Evolutionary conservation across 2,329 filamentous ascomycete species (phyloP).

Genomic region (Botrytis tulipae): DNA sequence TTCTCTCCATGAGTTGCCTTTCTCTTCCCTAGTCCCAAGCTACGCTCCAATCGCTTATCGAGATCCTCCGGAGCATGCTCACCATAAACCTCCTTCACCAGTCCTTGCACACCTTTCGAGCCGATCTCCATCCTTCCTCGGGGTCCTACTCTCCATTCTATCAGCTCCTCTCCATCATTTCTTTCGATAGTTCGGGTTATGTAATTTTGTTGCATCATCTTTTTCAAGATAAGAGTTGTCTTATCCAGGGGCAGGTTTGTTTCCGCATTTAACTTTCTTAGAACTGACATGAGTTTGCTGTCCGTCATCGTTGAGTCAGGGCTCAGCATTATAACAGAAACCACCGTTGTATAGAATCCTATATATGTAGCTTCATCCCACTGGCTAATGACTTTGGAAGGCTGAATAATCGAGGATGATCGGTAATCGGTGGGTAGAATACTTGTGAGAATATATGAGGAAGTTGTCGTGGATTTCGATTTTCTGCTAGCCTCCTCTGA

Average conservation of each 20-base stretch:
- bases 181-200: conserved; percentile 71
- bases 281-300: conserved; percentile 71
- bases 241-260: conserved; percentile 69
- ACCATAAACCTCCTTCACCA: conserved; percentile 64
- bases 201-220: conserved; percentile 80
- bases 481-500: conserved; percentile 39
- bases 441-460: conserved; percentile 76
- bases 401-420: conserved; percentile 63
- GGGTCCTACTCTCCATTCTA: conserved; percentile 82
- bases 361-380: conserved; percentile 76
- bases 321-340: conserved; percentile 73
- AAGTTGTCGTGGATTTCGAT: conserved; percentile 52
- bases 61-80: conserved; percentile 51
- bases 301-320: conserved; percentile 70
- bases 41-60: conserved; percentile 59
- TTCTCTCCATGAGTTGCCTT: conserved; percentile 24
- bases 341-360: conserved; percentile 75
- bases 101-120: conserved; percentile 67
- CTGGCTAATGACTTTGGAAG: conserved; percentile 62
- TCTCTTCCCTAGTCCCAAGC: conserved; percentile 52
- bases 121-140: conserved; percentile 84
- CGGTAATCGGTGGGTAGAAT: conserved; percentile 68
- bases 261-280: conserved; percentile 73
- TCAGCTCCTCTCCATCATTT: conserved; percentile 67
- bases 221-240: conserved; percentile 71